Evolutionary conservation across 2,329 filamentous ascomycete genomes (phyloP), one percentile per base, ranked within the genome.

Genomic region (Talaromyces albobiverticillius): DNA sequence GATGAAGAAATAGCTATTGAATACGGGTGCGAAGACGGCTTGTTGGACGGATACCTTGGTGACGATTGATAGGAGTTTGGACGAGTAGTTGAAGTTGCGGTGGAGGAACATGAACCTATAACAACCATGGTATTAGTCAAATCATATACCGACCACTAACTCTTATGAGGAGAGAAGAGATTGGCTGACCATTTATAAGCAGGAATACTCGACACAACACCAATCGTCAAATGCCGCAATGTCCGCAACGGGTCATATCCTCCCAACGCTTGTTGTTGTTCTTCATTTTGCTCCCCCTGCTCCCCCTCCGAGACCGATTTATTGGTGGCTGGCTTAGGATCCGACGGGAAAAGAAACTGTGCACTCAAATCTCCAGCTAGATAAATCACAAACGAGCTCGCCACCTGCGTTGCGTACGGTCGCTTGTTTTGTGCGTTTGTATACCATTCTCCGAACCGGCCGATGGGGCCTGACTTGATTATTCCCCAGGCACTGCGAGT

Each of bases 11-110:
- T 89, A 90, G 22, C 83, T 80, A 71, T 89, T 93, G 76, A 95
- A 95, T 9, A 88, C 64, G 1, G 93, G 90, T 1, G 92, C 90
- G 74, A 95, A 96, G 62, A 84, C 74, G 11, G 82, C 69, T 73
- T 96, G 92, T 72, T 91, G 94, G 34, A 96, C 80, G 38, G 80
- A 68, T 55, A 96, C 89, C 72, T 96, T 95, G 53, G 84, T 84
- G 26, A 79, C 77, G 29, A 96, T 79, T 2, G 88, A 91, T 46
- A 89, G 71, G 34, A 82, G 62, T 61, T 85, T 86, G 26, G 88
- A 92, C 7, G 83, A 62, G 72, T 89, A 95, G 75, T 96, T 96
- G 81, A 96, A 96, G 71, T 85, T 81, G 56, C 83, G 79, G 40
- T 88, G 86, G 13, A 96, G 81, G 72, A 87, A 95, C 61, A 92